Conservation (phyloP, 192 early-diverging fungal species). For the Coemansia sp. region DNA sequence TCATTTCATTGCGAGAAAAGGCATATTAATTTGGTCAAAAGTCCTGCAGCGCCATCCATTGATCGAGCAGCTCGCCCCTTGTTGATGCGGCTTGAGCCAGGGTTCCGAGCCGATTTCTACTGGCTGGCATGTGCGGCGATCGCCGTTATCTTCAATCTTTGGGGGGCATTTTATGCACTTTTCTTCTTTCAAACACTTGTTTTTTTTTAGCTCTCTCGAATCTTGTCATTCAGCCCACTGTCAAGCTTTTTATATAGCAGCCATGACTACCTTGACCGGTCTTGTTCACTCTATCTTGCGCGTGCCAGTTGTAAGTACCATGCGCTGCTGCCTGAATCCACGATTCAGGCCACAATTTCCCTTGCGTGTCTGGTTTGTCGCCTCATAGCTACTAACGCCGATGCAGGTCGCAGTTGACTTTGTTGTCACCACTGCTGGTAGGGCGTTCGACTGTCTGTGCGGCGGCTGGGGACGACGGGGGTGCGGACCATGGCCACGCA, state of each 20-base stretch:
- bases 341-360: neutral
- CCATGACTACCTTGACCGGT: constrained; percentile 12
- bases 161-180: neutral
- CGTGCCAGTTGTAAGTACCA: constrained; percentile 33
- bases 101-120: neutral
- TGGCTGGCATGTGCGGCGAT: neutral
- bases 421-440: neutral
- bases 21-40: too few species aligned
- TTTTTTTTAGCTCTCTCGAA: too few species aligned
- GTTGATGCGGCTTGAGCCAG: neutral
- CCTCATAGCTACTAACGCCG: constrained; percentile 3
- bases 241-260: neutral
- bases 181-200: too few species aligned
- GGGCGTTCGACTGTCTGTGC: constrained; percentile 15
- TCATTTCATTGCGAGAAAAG: too few species aligned
- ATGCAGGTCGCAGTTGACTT: neutral
- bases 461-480: constrained; percentile 15
- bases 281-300: constrained; percentile 15
- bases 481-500: constrained; percentile 28
- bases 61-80: neutral
- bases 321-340: neutral
- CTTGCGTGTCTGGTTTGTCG: neutral
- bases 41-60: neutral
- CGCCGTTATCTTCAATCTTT: neutral
- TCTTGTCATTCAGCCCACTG: too few species aligned